Evolutionary conservation across 192 early-diverging fungal genomes (phyloP).

Genomic region (Chytriomyces sp.): DNA sequence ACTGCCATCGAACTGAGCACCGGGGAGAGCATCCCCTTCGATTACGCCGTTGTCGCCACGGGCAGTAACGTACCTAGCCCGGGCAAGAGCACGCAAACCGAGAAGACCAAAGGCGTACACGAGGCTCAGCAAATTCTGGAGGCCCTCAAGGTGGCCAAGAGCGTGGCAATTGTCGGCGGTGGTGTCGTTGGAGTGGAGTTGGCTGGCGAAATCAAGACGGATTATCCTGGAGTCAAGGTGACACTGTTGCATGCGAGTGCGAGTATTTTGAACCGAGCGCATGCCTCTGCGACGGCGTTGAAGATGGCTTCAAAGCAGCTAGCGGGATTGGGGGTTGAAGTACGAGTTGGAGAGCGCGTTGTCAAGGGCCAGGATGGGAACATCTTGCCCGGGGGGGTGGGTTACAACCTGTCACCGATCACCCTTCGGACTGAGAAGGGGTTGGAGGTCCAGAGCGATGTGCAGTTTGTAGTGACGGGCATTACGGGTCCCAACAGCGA

Average conservation of each 20-base stretch:
- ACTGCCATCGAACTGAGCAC: slow-evolving; percentile 49
- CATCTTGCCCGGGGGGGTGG: slow-evolving; percentile 30
- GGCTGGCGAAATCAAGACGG: slow-evolving; percentile 71
- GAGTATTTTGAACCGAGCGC: slow-evolving; percentile 30
- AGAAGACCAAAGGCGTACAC: slow-evolving; percentile 38
- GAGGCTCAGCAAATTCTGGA: slow-evolving; percentile 34
- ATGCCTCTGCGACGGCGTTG: neutral
- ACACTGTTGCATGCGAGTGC: slow-evolving; percentile 65
- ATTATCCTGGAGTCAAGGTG: slow-evolving; percentile 62
- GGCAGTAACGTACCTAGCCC: slow-evolving; percentile 60
- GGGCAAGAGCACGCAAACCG: slow-evolving; percentile 38
- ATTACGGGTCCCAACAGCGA: slow-evolving; percentile 69
- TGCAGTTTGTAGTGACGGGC: slow-evolving; percentile 74
- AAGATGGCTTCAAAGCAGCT: slow-evolving; percentile 17
- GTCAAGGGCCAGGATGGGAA: slow-evolving; percentile 32
- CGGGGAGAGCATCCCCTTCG: slow-evolving; percentile 55
- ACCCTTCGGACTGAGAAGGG: slow-evolving; percentile 52
- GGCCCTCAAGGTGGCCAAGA: slow-evolving; percentile 51
- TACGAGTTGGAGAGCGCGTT: slow-evolving; percentile 54
- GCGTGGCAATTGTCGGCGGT: slow-evolving; percentile 67
- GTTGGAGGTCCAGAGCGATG: slow-evolving; percentile 51
- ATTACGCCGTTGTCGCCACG: slow-evolving; percentile 70
- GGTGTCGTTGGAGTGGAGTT: slow-evolving; percentile 78
- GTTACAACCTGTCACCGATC: slow-evolving; percentile 1
- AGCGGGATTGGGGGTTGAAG: slow-evolving; percentile 43